Evolutionary conservation across 108 stramenopile genomes (phyloP).

Genomic region (Cyclotella kingstonii): DNA sequence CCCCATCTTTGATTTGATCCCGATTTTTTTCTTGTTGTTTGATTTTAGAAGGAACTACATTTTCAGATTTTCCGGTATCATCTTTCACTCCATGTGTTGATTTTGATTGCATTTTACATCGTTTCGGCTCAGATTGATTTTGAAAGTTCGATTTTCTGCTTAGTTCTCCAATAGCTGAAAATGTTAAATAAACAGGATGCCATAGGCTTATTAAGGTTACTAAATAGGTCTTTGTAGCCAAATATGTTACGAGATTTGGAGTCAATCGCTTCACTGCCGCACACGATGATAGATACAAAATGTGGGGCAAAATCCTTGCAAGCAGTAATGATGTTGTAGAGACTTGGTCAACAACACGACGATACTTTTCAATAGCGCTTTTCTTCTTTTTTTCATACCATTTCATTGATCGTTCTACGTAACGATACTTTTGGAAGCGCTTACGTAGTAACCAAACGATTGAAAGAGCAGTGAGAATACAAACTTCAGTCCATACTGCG

Average conservation of each 20-base stretch:
- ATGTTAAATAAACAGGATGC: constrained; percentile 58
- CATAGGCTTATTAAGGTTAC: constrained; percentile 45
- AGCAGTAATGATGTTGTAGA: constrained; percentile 62
- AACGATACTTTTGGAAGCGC: constrained; percentile 60
- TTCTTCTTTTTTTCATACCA: constrained; percentile 53
- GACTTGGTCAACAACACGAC: constrained; percentile 41
- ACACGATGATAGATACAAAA: constrained; percentile 45
- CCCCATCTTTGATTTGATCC: constrained; percentile 23
- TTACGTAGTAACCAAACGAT: constrained; percentile 53
- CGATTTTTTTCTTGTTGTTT: constrained; percentile 36
- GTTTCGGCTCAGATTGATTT: constrained; percentile 2
- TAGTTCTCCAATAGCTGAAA: constrained; percentile 37
- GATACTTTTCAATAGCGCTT: constrained; percentile 29
- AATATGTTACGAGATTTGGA: constrained; percentile 50
- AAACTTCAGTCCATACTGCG: constrained; percentile 51
- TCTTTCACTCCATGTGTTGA: not conserved
- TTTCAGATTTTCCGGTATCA: not conserved
- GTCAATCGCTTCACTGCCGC: constrained; percentile 37
- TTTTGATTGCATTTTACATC: too few species aligned
- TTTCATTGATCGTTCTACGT: constrained; percentile 45
- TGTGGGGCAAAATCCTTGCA: constrained; percentile 72
- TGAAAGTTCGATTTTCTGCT: constrained; percentile 12
- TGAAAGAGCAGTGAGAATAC: constrained; percentile 40
- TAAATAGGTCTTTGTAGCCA: constrained; percentile 58
- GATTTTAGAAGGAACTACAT: constrained; percentile 21